These are phyloP conservation scores for Ustilago cynodontis DNA, from an alignment of 1,284 basidiomycete genomes.

Conservation along the genomic window DNA sequence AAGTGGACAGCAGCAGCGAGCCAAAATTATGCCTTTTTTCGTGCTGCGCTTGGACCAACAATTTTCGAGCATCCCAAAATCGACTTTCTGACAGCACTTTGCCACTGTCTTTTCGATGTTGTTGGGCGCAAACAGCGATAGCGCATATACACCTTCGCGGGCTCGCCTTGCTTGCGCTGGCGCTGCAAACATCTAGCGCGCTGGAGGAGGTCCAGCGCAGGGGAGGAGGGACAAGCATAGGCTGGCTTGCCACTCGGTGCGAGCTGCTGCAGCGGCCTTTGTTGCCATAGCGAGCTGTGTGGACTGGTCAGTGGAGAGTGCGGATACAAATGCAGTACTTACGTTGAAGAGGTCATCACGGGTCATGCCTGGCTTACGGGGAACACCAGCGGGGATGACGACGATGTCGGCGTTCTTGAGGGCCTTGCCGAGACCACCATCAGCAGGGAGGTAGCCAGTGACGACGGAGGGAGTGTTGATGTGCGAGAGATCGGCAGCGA, in stretches of 20 bases:
- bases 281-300: not conserved
- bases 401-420: slow-evolving; percentile 88
- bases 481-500: slow-evolving; percentile 92
- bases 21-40: not conserved
- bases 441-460: slow-evolving; percentile 72
- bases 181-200: not conserved
- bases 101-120: slow-evolving; percentile 11
- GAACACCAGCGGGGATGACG: slow-evolving; percentile 96
- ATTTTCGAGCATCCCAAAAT: slow-evolving; percentile 17
- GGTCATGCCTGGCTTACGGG: slow-evolving; percentile 81
- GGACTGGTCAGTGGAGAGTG: not conserved
- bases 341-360: slow-evolving; percentile 96
- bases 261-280: not conserved
- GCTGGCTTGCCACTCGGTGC: too few species aligned
- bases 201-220: not conserved
- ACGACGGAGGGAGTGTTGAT: slow-evolving; percentile 75
- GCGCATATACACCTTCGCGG: not conserved
- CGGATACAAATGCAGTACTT: slow-evolving; percentile 33
- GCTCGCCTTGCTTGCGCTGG: not conserved
- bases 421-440: slow-evolving; percentile 82
- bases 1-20: slow-evolving; percentile 1
- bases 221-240: too few species aligned
- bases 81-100: slow-evolving; percentile 5
- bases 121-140: slow-evolving; percentile 9
- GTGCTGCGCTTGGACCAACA: slow-evolving; percentile 43